Percentiles rank a stretch among this genome's conserved stretches.
Conservation (phyloP, 2,329 filamentous ascomycete species). For the Colletotrichum tropicale region DNA sequence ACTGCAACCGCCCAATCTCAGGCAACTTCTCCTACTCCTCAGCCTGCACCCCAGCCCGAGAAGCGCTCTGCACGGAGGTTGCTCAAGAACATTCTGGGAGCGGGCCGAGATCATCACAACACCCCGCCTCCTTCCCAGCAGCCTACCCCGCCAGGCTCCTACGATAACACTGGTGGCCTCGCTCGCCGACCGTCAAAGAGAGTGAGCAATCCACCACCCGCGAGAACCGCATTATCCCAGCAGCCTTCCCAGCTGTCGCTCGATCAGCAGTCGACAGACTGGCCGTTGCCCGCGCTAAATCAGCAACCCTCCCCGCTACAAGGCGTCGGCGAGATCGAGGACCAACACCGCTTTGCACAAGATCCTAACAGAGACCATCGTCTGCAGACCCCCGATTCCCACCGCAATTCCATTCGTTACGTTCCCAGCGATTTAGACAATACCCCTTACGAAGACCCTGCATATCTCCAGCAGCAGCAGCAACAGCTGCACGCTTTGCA, state of each 20-base stretch:
- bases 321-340: slow-evolving; percentile 44
- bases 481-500: slow-evolving; percentile 30
- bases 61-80: slow-evolving; percentile 58
- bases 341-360: slow-evolving; percentile 34
- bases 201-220: slow-evolving; percentile 51
- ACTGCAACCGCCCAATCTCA: not conserved
- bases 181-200: slow-evolving; percentile 63
- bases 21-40: slow-evolving; percentile 20
- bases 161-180: slow-evolving; percentile 55
- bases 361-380: slow-evolving; percentile 44
- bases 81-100: slow-evolving; percentile 59
- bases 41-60: slow-evolving; percentile 30
- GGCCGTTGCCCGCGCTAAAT: slow-evolving; percentile 32
- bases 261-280: slow-evolving; percentile 35
- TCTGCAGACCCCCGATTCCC: slow-evolving; percentile 43
- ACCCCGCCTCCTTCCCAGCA: slow-evolving; percentile 25
- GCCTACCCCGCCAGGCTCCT: slow-evolving; percentile 34
- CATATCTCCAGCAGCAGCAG: slow-evolving; percentile 45
- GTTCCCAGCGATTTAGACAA: slow-evolving; percentile 50
- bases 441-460: slow-evolving; percentile 51
- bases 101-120: slow-evolving; percentile 32
- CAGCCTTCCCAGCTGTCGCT: slow-evolving; percentile 39
- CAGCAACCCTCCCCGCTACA: slow-evolving; percentile 50
- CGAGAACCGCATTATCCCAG: slow-evolving; percentile 45
- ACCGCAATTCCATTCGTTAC: slow-evolving; percentile 51